These are phyloP conservation scores for Hura crepitans DNA, from an alignment of 441 rosid species.

Conservation along the genomic window DNA sequence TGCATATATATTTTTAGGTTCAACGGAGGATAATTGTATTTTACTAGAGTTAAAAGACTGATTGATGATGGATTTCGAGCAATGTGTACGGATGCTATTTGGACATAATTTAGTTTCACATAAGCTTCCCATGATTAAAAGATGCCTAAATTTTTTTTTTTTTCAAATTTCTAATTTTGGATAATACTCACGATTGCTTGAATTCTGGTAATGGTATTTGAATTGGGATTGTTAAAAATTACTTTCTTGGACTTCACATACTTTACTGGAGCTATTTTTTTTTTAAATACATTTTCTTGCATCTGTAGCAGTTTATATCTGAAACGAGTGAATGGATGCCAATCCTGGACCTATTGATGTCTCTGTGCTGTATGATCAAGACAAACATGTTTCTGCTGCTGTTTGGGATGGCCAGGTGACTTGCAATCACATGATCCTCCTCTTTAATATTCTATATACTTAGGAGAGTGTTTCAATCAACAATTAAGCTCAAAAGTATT, in stretches of 20 bases:
- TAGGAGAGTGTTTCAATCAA: too few species aligned
- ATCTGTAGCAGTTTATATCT: background rate
- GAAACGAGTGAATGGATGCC: constrained; percentile 26
- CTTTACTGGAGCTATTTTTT: constrained; percentile 1
- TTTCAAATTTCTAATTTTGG: too few species aligned
- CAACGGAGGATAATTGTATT: background rate
- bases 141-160: background rate
- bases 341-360: constrained; percentile 85
- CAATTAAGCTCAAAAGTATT: too few species aligned
- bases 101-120: background rate
- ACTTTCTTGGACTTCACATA: background rate
- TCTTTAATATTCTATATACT: too few species aligned
- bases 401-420: constrained; percentile 98
- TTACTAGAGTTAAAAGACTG: background rate
- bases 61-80: background rate
- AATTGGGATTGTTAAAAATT: background rate
- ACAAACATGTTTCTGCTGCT: constrained; percentile 88
- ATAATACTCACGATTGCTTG: too few species aligned
- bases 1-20: background rate
- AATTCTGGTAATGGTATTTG: background rate
- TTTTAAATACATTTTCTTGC: background rate
- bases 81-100: background rate
- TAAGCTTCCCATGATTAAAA: background rate
- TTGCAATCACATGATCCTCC: background rate
- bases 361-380: constrained; percentile 78